A percentile compares a stretch with the other conserved stretches of the same genome.
These are phyloP conservation scores for Serendipita sp. DNA, from an alignment of 1,284 basidiomycete genomes.

Conservation along the genomic window DNA sequence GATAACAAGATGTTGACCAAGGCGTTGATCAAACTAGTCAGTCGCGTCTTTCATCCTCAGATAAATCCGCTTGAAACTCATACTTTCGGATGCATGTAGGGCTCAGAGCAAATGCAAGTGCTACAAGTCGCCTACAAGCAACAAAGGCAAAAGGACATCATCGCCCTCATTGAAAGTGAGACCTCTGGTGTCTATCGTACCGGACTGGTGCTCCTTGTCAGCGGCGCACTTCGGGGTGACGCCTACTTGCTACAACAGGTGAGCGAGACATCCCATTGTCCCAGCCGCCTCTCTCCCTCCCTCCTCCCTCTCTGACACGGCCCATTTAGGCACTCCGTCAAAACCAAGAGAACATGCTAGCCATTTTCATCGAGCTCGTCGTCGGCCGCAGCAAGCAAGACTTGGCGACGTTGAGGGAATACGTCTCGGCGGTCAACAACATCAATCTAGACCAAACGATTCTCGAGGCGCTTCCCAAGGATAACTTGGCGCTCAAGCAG, in stretches of 20 bases:
- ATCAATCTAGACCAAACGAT: not conserved
- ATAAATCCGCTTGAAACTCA: not conserved
- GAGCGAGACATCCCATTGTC: not conserved
- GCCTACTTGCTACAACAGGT: not conserved
- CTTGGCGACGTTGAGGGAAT: not conserved
- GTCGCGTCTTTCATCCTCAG: not conserved
- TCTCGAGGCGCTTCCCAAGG: not conserved
- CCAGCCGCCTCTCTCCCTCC: not conserved
- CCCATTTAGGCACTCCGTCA: no score
- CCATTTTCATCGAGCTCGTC: not conserved
- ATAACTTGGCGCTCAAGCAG: no score
- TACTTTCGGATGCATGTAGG: not conserved
- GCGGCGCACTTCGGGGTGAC: not conserved
- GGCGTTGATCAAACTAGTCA: not conserved
- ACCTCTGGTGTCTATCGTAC: not conserved
- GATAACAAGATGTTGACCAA: not conserved
- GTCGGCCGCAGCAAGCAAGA: not conserved
- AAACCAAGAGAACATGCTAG: not conserved
- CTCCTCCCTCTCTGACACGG: not conserved
- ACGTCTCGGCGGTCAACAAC: not conserved
- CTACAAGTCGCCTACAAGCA: not conserved
- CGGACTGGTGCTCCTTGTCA: not conserved
- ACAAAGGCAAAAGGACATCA: not conserved
- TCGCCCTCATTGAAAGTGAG: not conserved
- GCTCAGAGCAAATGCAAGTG: not conserved